phyloP scores from a whole-genome alignment of 805 yeast species.

The Starmera dryadoides region DNA sequence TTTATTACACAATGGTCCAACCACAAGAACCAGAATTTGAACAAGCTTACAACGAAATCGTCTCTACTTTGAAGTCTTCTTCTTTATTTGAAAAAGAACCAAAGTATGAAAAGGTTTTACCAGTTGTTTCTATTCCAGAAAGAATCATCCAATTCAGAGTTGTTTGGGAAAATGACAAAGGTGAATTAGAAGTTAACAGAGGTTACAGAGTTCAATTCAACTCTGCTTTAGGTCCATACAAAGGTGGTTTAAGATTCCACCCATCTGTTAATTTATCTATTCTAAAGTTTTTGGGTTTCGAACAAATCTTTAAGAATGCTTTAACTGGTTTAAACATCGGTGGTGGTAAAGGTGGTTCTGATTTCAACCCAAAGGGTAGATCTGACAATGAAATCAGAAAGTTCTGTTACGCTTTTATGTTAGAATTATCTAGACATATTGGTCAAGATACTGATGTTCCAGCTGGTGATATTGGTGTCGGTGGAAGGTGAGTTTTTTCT shows the following conservation, averaged over 20 bases:
- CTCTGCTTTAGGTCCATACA: conserved; percentile 98
- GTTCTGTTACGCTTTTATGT: conserved; percentile 93
- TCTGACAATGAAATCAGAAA: conserved; percentile 92
- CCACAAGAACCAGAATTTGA: conserved; percentile 97
- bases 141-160: conserved; percentile 96
- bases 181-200: conserved; percentile 86
- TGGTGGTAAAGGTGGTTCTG: conserved; percentile 99
- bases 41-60: conserved; percentile 95
- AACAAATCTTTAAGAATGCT: conserved; percentile 97
- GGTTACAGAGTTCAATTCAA: conserved; percentile 99
- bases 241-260: conserved; percentile 98
- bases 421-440: conserved; percentile 91
- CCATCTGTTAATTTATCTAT: conserved; percentile 94
- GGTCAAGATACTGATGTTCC: conserved; percentile 98
- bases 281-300: conserved; percentile 94
- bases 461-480: conserved; percentile 99
- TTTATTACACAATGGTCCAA: conserved; percentile 52
- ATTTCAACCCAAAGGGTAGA: conserved; percentile 95
- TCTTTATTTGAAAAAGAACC: conserved; percentile 86
- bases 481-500: conserved; percentile 52
- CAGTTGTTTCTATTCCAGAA: conserved; percentile 92
- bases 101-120: conserved; percentile 79
- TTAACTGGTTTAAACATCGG: conserved; percentile 96
- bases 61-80: conserved; percentile 83
- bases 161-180: conserved; percentile 94